Conservation (phyloP, 164 flowering plant genomes). For the Tinospora cordifolia region DNA sequence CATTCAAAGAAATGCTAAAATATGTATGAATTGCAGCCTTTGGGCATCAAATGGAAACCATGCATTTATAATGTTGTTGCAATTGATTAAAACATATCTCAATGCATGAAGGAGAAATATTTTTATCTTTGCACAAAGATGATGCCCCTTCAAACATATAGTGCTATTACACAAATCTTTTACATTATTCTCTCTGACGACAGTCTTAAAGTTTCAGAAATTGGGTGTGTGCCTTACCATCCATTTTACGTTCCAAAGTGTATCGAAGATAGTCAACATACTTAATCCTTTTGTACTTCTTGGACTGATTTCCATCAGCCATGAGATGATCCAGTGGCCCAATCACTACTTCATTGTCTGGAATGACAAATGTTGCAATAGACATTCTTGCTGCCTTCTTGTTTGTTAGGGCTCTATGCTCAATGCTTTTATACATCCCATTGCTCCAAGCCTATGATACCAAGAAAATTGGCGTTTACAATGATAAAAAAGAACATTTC, state of each 20-base stretch:
- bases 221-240: slow-evolving; percentile 18
- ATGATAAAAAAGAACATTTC: slow-evolving; percentile 9
- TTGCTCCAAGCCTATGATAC: slow-evolving; percentile 20
- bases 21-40: too few relatives aligned
- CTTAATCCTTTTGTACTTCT: slow-evolving; percentile 13
- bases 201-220: slow-evolving; percentile 10
- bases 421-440: slow-evolving; percentile 22
- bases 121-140: too few relatives aligned
- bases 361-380: slow-evolving; percentile 17
- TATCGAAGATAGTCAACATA: slow-evolving; percentile 13
- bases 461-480: background rate
- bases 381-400: slow-evolving; percentile 25
- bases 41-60: too few relatives aligned
- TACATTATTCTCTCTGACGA: too few relatives aligned
- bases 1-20: too few relatives aligned
- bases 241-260: slow-evolving; percentile 19
- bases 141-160: too few relatives aligned
- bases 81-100: too few relatives aligned
- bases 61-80: too few relatives aligned
- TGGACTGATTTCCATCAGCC: slow-evolving; percentile 7
- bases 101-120: too few relatives aligned
- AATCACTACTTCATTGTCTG: slow-evolving; percentile 17
- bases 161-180: too few relatives aligned
- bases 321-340: slow-evolving; percentile 17
- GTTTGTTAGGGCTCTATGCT: slow-evolving; percentile 28